These are phyloP conservation scores for Botrytis hyacinthi DNA, from an alignment of 2,329 filamentous ascomycete genomes.

Conservation along the genomic window DNA sequence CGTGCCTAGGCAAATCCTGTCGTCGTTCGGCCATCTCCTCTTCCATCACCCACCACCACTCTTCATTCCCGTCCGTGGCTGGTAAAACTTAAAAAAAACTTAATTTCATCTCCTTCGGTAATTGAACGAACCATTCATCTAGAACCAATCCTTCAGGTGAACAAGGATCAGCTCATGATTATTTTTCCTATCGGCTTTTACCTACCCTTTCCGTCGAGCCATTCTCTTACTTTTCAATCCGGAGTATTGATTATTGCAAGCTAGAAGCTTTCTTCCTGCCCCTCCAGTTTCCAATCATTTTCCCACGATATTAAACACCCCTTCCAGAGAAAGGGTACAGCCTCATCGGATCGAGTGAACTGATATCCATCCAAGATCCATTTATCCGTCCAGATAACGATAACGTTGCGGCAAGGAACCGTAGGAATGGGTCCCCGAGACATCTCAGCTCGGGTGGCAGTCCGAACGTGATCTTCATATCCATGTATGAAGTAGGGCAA, in stretches of 20 bases:
- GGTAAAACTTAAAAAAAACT: background rate
- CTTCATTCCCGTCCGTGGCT: background rate
- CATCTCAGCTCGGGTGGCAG: background rate
- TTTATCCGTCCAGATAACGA: background rate
- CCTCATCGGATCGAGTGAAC: background rate
- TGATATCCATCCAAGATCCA: background rate
- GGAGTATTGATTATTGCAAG: background rate
- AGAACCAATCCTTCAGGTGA: background rate
- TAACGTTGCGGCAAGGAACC: conserved; percentile 1
- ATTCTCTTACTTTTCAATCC: background rate
- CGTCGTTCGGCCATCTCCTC: background rate
- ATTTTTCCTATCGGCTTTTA: background rate
- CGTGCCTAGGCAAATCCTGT: background rate
- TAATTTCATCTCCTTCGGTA: background rate
- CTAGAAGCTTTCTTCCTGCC: background rate
- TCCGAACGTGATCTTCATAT: background rate
- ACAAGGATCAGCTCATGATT: background rate
- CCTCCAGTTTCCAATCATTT: background rate
- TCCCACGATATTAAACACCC: background rate
- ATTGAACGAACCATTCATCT: background rate
- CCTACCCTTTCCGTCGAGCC: background rate
- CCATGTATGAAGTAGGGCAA: background rate
- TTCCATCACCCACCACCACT: background rate
- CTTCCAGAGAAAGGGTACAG: background rate
- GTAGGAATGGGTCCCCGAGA: background rate